phyloP scores from a whole-genome alignment of 2,329 filamentous ascomycete species.

The Alternaria burnsii region DNA sequence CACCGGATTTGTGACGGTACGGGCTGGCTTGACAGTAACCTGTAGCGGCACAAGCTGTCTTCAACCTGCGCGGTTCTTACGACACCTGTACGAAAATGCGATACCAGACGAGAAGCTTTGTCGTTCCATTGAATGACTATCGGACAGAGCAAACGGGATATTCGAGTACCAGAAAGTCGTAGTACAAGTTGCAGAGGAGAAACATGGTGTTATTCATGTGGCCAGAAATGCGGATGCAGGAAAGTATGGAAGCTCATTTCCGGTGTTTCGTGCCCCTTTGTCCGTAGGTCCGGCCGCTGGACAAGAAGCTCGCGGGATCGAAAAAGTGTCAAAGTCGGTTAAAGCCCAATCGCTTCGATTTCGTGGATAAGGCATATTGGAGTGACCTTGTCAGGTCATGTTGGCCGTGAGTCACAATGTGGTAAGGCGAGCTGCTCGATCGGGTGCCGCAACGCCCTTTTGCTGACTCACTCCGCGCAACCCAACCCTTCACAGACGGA shows the following conservation, averaged over 20 bases:
- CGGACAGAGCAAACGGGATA: neutral
- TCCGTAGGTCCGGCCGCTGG: too few relatives aligned
- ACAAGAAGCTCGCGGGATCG: too few relatives aligned
- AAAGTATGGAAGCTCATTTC: too few relatives aligned
- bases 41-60: neutral
- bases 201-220: too few relatives aligned
- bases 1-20: neutral
- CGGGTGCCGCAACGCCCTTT: neutral
- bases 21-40: neutral
- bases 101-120: neutral
- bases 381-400: neutral
- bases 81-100: neutral
- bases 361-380: neutral
- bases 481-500: neutral
- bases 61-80: neutral
- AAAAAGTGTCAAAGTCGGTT: too few relatives aligned
- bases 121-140: neutral
- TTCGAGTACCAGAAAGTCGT: neutral
- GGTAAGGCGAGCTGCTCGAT: neutral
- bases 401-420: neutral
- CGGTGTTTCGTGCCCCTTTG: too few relatives aligned
- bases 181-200: neutral
- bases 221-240: too few relatives aligned
- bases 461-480: neutral
- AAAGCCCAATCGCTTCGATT: neutral